Evolutionary conservation across 148 eudicot genomes (phyloP).

Genomic region (Rheum nobile): DNA sequence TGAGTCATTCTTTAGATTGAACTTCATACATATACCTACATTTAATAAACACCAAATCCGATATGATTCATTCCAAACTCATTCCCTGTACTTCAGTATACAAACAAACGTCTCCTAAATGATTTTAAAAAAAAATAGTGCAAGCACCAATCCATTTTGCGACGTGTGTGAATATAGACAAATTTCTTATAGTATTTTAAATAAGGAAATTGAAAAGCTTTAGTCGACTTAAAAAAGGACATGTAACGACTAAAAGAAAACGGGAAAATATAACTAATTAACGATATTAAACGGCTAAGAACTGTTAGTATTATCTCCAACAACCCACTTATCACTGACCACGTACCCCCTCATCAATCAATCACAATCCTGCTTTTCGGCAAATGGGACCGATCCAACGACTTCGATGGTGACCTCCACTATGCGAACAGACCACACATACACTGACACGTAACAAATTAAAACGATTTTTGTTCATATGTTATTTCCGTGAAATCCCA

Average conservation of each 20-base stretch:
- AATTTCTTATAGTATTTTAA: neutral
- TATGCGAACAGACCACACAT: neutral
- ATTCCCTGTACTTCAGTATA: too few relatives aligned
- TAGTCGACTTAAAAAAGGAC: neutral
- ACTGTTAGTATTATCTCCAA: neutral
- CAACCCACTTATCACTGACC: neutral
- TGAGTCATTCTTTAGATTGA: too few relatives aligned
- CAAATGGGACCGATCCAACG: neutral
- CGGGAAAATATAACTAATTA: neutral
- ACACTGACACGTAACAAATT: neutral
- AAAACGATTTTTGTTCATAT: neutral
- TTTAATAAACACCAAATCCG: too few relatives aligned
- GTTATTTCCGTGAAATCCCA: neutral
- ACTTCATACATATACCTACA: too few relatives aligned
- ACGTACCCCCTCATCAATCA: neutral
- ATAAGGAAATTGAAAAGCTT: neutral
- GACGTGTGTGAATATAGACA: neutral
- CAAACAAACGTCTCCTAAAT: too few relatives aligned
- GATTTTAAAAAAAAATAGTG: too few relatives aligned
- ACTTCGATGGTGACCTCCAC: neutral
- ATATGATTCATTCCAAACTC: too few relatives aligned
- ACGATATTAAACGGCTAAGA: neutral
- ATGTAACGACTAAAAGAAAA: neutral
- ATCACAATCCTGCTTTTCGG: neutral
- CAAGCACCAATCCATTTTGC: too few relatives aligned